Percentiles rank a stretch among this genome's conserved stretches.
phyloP scores from a whole-genome alignment of 805 yeast species.

The Kodamaea laetipori region DNA sequence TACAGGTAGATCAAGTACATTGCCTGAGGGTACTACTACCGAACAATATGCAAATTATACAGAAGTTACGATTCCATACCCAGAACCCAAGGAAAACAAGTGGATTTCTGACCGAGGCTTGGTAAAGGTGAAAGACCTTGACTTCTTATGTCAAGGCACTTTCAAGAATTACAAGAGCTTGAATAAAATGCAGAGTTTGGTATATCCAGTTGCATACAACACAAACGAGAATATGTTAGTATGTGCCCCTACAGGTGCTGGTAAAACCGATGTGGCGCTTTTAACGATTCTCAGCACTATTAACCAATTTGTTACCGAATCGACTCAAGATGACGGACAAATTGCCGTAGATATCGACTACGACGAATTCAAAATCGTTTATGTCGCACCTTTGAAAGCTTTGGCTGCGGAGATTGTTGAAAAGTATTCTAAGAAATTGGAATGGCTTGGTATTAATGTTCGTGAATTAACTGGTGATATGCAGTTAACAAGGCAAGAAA shows the following conservation, averaged over 20 bases:
- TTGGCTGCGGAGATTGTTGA: slow-evolving; percentile 96
- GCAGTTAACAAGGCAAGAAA: slow-evolving; percentile 84
- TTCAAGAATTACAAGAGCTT: slow-evolving; percentile 75
- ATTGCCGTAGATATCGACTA: slow-evolving; percentile 67
- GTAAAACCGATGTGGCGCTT: slow-evolving; percentile 92
- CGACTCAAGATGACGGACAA: slow-evolving; percentile 44
- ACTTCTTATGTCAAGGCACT: slow-evolving; percentile 78
- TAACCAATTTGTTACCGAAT: slow-evolving; percentile 63
- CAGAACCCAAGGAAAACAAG: slow-evolving; percentile 49
- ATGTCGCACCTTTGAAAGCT: slow-evolving; percentile 92
- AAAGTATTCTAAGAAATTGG: slow-evolving; percentile 73
- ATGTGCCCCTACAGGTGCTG: slow-evolving; percentile 98
- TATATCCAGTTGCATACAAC: slow-evolving; percentile 87
- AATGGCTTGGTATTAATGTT: slow-evolving; percentile 85
- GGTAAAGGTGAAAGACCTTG: slow-evolving; percentile 63
- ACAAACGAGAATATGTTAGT: slow-evolving; percentile 94
- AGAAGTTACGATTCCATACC: slow-evolving; percentile 80
- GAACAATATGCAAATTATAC: slow-evolving; percentile 65
- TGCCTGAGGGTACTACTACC: slow-evolving; percentile 82
- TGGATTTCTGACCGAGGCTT: slow-evolving; percentile 49
- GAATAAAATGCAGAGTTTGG: slow-evolving; percentile 87
- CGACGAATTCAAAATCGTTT: slow-evolving; percentile 85
- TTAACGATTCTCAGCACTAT: slow-evolving; percentile 78
- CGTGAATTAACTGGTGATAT: slow-evolving; percentile 93
- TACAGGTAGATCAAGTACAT: slow-evolving; percentile 74